Evolutionary conservation across 2,329 filamentous ascomycete genomes (phyloP).

Genomic region (Fusarium sp.): DNA sequence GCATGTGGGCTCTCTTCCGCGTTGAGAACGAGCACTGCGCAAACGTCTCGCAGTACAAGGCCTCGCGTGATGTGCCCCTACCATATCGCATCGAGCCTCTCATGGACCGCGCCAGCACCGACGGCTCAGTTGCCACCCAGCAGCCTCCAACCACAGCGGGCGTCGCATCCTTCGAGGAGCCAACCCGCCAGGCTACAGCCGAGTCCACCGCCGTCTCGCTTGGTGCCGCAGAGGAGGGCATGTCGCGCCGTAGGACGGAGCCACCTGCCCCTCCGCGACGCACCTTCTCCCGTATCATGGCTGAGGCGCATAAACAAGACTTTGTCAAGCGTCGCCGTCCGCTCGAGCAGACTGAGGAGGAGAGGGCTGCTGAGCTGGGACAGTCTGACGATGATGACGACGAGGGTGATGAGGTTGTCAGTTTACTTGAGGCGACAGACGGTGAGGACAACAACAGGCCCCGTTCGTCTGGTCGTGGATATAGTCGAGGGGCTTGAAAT

Average conservation of each 20-base stretch:
- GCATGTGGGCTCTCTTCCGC: conserved; percentile 91
- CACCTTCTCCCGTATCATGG: conserved; percentile 73
- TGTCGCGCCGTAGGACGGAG: conserved; percentile 49
- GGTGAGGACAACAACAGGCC: conserved; percentile 33
- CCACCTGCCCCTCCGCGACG: conserved; percentile 32
- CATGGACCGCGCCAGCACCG: conserved; percentile 55
- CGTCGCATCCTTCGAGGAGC: conserved; percentile 7
- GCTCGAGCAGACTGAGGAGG: conserved; percentile 40
- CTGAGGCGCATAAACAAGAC: conserved; percentile 88
- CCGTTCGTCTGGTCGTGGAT: conserved; percentile 32
- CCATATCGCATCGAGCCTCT: conserved; percentile 76
- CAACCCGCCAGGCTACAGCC: conserved; percentile 31
- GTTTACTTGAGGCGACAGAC: conserved; percentile 46
- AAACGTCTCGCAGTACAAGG: conserved; percentile 91
- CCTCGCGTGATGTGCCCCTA: conserved; percentile 86
- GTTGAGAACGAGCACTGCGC: conserved; percentile 98
- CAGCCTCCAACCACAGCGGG: neutral
- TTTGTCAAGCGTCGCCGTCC: conserved; percentile 81
- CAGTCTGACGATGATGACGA: conserved; percentile 53
- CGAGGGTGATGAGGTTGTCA: conserved; percentile 39
- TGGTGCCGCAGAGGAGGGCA: conserved; percentile 34
- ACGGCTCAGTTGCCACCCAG: conserved; percentile 37
- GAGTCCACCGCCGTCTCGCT: conserved; percentile 31
- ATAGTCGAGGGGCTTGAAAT: neutral
- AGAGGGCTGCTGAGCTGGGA: conserved; percentile 40